Evolutionary conservation across 371 early-diverging fungal genomes (phyloP).

Genomic region (Syncephalastrum racemosum): DNA sequence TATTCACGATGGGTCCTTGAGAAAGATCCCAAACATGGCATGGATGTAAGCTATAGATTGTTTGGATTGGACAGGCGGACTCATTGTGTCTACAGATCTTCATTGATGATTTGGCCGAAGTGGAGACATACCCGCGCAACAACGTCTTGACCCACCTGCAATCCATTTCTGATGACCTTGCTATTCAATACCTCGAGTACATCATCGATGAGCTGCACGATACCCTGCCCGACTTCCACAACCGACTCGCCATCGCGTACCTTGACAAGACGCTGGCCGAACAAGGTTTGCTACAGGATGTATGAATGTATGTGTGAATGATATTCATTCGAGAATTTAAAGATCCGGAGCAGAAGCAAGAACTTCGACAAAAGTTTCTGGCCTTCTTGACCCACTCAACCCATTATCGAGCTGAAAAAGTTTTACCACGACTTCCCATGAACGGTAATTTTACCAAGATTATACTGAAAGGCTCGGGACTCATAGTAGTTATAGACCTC

Average conservation of each 20-base stretch:
- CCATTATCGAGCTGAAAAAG: constrained; percentile 73
- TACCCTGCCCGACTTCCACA: constrained; percentile 74
- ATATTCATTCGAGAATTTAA: background rate
- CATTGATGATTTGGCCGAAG: constrained; percentile 67
- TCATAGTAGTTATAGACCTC: constrained; percentile 40
- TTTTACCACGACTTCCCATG: constrained; percentile 74
- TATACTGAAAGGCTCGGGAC: background rate
- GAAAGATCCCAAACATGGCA: constrained; percentile 63
- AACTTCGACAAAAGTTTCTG: constrained; percentile 42
- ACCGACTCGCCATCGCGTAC: constrained; percentile 73
- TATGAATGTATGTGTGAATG: too few relatives aligned
- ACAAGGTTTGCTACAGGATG: background rate
- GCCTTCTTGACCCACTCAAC: constrained; percentile 69
- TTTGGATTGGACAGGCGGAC: background rate
- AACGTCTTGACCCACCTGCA: constrained; percentile 60
- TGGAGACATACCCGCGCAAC: constrained; percentile 54
- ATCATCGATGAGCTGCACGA: constrained; percentile 72
- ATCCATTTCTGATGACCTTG: constrained; percentile 60
- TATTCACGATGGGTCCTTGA: constrained; percentile 80
- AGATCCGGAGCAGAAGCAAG: constrained; percentile 12
- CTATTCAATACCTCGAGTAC: constrained; percentile 76
- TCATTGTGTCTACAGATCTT: constrained; percentile 58
- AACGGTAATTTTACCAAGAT: constrained; percentile 57
- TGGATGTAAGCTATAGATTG: constrained; percentile 59
- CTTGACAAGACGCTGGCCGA: constrained; percentile 47